A percentile compares a stretch with the other conserved stretches of the same genome.
Conservation (phyloP, 1,284 basidiomycete genomes). For the Takashimella koratensis region DNA sequence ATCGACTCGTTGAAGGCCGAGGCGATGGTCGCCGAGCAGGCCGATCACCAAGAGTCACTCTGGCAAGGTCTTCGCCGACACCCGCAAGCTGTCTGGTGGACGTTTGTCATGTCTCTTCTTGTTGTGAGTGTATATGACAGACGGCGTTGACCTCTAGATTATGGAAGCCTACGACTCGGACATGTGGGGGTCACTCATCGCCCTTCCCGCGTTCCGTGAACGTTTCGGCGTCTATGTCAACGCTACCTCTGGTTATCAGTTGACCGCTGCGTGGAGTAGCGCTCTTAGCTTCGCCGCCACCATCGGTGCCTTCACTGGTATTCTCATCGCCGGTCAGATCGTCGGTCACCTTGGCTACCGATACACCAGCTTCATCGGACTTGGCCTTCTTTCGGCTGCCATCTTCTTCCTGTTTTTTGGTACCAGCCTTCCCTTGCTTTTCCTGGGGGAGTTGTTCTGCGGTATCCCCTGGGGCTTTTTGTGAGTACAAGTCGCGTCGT, state of each 20-base stretch:
- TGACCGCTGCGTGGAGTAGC: conserved; percentile 31
- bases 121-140: conserved; percentile 21
- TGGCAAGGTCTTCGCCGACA: too few species aligned
- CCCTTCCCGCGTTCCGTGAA: conserved; percentile 15
- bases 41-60: too few species aligned
- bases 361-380: conserved; percentile 10
- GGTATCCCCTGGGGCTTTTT: conserved; percentile 35
- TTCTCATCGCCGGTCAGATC: conserved; percentile 38
- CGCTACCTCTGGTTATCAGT: conserved; percentile 11
- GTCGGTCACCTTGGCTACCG: conserved; percentile 30
- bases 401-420: conserved; percentile 33
- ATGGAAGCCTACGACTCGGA: conserved; percentile 37
- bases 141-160: conserved; percentile 12
- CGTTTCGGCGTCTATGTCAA: conserved; percentile 17
- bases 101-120: conserved; percentile 25
- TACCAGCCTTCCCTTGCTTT: conserved; percentile 30
- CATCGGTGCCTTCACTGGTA: conserved; percentile 37
- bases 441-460: conserved; percentile 17
- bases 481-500: too few species aligned
- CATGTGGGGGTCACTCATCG: conserved; percentile 35
- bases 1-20: too few species aligned
- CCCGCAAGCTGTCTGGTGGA: conserved; percentile 35
- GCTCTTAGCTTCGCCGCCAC: conserved; percentile 28
- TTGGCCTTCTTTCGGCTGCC: conserved; percentile 16
- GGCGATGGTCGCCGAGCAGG: too few species aligned